Conservation (phyloP, 2,329 filamentous ascomycete species). For the Phyllosticta paracitricarpa region DNA sequence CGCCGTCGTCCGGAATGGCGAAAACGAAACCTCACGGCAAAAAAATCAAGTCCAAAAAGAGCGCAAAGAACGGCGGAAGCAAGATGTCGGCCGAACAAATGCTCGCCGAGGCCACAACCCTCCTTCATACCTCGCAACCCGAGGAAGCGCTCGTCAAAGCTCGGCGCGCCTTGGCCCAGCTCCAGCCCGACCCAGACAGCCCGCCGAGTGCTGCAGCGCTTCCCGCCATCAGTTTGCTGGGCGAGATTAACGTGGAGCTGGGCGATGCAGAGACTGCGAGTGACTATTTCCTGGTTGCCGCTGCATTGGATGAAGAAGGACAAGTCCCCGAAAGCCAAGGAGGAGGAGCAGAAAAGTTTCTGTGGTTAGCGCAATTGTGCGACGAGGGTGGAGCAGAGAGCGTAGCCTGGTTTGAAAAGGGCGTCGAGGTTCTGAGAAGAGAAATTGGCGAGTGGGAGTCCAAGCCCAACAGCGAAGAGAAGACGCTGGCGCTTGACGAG, state of each 20-base stretch:
- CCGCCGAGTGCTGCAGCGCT: slow-evolving; percentile 39
- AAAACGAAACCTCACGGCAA: slow-evolving; percentile 42
- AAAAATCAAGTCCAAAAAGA: slow-evolving; percentile 27
- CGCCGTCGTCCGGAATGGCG: slow-evolving; percentile 30
- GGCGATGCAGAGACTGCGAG: slow-evolving; percentile 72
- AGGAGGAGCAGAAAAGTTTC: slow-evolving; percentile 84
- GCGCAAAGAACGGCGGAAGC: slow-evolving; percentile 25
- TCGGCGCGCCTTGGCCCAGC: slow-evolving; percentile 42
- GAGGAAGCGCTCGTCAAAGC: slow-evolving; percentile 47
- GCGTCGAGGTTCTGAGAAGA: slow-evolving; percentile 60
- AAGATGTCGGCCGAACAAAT: slow-evolving; percentile 45
- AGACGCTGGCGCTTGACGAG: slow-evolving; percentile 44
- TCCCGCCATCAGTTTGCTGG: slow-evolving; percentile 63
- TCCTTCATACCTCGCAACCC: slow-evolving; percentile 49
- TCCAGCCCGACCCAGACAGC: slow-evolving; percentile 27
- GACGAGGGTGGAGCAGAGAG: slow-evolving; percentile 51
- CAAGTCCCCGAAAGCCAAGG: slow-evolving; percentile 58
- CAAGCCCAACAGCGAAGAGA: slow-evolving; percentile 32
- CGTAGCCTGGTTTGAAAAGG: slow-evolving; percentile 53
- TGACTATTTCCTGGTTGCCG: slow-evolving; percentile 61
- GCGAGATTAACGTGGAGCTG: slow-evolving; percentile 71
- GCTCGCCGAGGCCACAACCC: slow-evolving; percentile 45
- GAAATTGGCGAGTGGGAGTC: slow-evolving; percentile 56
- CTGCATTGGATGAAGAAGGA: slow-evolving; percentile 67
- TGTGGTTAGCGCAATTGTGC: slow-evolving; percentile 86